These are phyloP conservation scores for Coniferiporia sulphurascens DNA, from an alignment of 1,284 basidiomycete genomes.

Conservation along the genomic window DNA sequence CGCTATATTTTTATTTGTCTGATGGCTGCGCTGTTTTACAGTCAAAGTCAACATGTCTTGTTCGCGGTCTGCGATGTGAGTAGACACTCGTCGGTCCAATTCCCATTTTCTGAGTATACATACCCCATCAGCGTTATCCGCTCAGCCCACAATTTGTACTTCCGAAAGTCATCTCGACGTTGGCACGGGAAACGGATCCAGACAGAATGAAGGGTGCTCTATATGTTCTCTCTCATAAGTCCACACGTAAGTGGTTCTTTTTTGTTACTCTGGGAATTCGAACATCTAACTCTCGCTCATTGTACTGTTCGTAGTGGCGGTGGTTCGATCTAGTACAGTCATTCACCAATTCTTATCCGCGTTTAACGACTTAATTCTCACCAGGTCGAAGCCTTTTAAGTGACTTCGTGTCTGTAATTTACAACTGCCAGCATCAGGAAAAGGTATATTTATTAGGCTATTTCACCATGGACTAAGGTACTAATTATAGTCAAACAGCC, in stretches of 20 bases:
- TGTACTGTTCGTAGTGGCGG: slow-evolving; percentile 48
- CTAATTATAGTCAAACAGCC: slow-evolving; percentile 44
- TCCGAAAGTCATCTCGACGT: slow-evolving; percentile 68
- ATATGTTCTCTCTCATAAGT: slow-evolving; percentile 82
- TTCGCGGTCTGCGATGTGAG: slow-evolving; percentile 61
- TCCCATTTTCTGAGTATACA: slow-evolving; percentile 11
- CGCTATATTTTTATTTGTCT: not conserved
- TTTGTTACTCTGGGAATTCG: not conserved
- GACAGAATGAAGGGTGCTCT: slow-evolving; percentile 96
- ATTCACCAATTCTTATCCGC: slow-evolving; percentile 7
- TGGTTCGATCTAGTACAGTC: slow-evolving; percentile 30
- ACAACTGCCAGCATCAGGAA: slow-evolving; percentile 88
- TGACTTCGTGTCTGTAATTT: slow-evolving; percentile 64
- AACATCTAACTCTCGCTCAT: slow-evolving; percentile 4
- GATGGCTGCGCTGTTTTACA: slow-evolving; percentile 26
- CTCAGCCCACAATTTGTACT: slow-evolving; percentile 75
- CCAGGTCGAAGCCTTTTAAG: slow-evolving; percentile 66
- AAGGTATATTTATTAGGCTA: slow-evolving; percentile 50
- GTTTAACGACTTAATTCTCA: slow-evolving; percentile 21
- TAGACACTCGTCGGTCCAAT: slow-evolving; percentile 13
- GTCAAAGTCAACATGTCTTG: slow-evolving; percentile 70
- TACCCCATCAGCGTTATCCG: slow-evolving; percentile 60
- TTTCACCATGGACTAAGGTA: not conserved
- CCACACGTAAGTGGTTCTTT: slow-evolving; percentile 43
- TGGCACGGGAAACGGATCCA: slow-evolving; percentile 75